Conservation (phyloP, 768 basidiomycete species). For the Tricholoma matsutake region DNA sequence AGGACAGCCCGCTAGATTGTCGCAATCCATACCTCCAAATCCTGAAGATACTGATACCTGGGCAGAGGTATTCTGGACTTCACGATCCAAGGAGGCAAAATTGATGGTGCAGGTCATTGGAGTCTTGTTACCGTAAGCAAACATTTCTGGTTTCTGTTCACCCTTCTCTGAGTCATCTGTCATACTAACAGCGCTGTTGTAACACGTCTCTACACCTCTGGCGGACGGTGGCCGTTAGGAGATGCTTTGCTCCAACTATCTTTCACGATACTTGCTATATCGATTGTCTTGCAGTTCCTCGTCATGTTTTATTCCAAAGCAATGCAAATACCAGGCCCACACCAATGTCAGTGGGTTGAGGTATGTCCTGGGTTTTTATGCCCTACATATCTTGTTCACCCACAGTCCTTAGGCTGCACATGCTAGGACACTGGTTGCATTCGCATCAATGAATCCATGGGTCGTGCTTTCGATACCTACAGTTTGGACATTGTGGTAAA, state of each 20-base stretch:
- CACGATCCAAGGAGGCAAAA: neutral
- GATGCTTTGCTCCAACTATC: neutral
- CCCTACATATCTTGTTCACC: neutral
- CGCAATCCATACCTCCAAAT: neutral
- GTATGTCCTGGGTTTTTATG: neutral
- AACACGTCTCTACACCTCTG: neutral
- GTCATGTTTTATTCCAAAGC: neutral
- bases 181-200: neutral
- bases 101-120: neutral
- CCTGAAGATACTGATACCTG: neutral
- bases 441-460: neutral
- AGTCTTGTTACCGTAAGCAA: neutral
- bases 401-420: neutral
- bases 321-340: neutral
- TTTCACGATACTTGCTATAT: neutral
- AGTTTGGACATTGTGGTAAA: neutral
- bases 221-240: neutral
- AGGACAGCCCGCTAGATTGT: neutral
- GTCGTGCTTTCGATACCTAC: neutral
- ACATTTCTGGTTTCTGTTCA: neutral
- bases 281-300: neutral
- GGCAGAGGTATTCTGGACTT: neutral
- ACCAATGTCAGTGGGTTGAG: neutral
- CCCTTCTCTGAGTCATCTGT: neutral
- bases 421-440: neutral